Evolutionary conservation across 1,139 yeast species (phyloP), one percentile per base, ranked within the genome.

Genomic region (Pichia inconspicua): DNA sequence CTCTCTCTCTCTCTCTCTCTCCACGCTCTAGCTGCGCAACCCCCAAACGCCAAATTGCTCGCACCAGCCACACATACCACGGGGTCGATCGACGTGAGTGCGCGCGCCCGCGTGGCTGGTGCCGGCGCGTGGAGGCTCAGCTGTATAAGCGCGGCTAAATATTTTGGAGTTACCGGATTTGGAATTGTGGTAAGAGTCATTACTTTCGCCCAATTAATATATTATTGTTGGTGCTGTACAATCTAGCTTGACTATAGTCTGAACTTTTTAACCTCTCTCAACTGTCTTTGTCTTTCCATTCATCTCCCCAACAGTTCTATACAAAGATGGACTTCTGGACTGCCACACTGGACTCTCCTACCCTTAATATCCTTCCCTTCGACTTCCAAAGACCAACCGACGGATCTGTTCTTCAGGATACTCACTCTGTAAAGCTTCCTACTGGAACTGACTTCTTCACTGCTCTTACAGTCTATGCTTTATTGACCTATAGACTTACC

Each of bases 361-460:
- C 97, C 3, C 72, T 89, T 50, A 86, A 95, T 48, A 87, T 84
- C 28, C 73, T 90, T 49, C 97, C 97, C 14, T 85, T 84, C 57
- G 97, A 90, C 65, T 90, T 77, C 65, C 80, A 85, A 55, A 80
- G 84, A 61, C 95, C 96, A 2, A 70, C 80, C n/a, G 79, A 79
- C 51, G 80, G 80, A 55, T 80, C 80, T 54, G 74, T 82, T 12
- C 81, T 82, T 25, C 88, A 84, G 66, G 81, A 90, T 40, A 69
- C 72, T 31, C 66, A 73, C 55, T 61, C 73, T 10, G 70, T 76
- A 47, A 56, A 66, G 11, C 55, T 79, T 12, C 71, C 72, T 25
- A 47, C 47, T 25, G 47, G 49, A 17, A 48, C 62, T 2, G 64
- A 64, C 40, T 85, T 83, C 63, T 63, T 73, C 31, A 66, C 75